phyloP scores from a whole-genome alignment of 768 basidiomycete genomes.

The Rhodotorula diobovata region DNA sequence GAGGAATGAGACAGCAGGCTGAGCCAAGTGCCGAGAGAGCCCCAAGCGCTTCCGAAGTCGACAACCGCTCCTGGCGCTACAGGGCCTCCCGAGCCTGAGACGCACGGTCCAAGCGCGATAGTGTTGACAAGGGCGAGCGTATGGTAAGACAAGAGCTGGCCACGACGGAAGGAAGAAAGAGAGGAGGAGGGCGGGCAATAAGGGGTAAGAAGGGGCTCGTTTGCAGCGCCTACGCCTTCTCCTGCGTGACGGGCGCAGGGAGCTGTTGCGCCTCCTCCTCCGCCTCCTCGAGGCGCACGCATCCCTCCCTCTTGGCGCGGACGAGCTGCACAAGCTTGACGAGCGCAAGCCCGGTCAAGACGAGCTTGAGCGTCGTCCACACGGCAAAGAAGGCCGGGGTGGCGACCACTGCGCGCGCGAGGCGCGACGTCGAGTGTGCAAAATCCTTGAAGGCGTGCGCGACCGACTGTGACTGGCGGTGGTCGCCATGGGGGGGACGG shows the following conservation, averaged over 20 bases:
- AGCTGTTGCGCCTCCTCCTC: not conserved
- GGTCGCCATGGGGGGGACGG: too few relatives aligned
- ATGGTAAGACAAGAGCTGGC: too few relatives aligned
- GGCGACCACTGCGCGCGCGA: not conserved
- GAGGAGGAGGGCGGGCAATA: too few relatives aligned
- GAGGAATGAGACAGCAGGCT: too few relatives aligned
- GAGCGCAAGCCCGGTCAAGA: not conserved
- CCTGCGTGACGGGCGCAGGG: not conserved
- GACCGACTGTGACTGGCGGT: not conserved
- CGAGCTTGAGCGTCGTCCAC: not conserved
- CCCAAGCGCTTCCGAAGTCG: too few relatives aligned
- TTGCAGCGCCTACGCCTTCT: not conserved
- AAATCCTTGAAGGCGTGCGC: not conserved
- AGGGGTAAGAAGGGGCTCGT: not conserved
- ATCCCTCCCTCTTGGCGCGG: not conserved
- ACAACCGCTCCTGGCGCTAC: too few relatives aligned
- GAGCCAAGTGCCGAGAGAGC: too few relatives aligned
- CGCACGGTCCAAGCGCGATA: too few relatives aligned
- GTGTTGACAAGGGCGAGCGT: too few relatives aligned
- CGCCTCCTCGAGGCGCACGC: constrained; percentile 1
- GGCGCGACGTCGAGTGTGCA: not conserved
- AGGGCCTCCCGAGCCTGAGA: too few relatives aligned
- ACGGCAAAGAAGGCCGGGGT: not conserved
- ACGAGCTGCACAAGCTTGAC: not conserved
- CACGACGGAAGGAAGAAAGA: too few relatives aligned